Percentiles rank a stretch among this genome's conserved stretches.
Evolutionary conservation across 1,284 basidiomycete species (phyloP).

Genomic region (Ceratobasidium sp.): DNA sequence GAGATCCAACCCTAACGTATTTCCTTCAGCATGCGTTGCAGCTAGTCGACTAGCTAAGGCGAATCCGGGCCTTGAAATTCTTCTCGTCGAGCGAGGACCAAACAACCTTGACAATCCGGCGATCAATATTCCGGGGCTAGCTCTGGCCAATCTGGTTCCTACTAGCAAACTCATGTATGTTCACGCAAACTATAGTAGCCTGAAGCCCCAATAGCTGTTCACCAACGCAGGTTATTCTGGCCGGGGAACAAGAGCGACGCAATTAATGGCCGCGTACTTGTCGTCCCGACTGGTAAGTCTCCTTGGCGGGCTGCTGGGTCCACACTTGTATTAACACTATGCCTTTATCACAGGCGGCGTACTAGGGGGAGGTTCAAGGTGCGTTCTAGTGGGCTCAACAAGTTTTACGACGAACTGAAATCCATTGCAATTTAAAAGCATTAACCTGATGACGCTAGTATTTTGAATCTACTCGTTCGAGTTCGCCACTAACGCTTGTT

Average conservation of each 20-base stretch:
- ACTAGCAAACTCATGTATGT: constrained; percentile 30
- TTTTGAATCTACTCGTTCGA: not conserved
- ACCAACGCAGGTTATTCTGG: constrained; percentile 24
- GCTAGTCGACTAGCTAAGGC: constrained; percentile 35
- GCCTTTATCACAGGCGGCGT: too few species aligned
- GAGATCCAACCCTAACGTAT: not conserved
- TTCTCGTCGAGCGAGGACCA: constrained; percentile 34
- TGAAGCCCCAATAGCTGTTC: too few species aligned
- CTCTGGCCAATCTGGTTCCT: constrained; percentile 4
- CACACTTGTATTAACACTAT: not conserved
- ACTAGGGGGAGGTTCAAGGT: constrained; percentile 42
- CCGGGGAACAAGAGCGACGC: constrained; percentile 27
- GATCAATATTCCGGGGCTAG: constrained; percentile 6
- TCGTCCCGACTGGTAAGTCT: constrained; percentile 7
- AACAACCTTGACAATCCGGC: constrained; percentile 22
- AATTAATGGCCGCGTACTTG: constrained; percentile 16
- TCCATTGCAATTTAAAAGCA: not conserved
- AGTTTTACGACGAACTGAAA: not conserved
- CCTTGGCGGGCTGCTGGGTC: too few species aligned
- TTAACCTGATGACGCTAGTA: constrained; percentile 33
- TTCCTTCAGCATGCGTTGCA: constrained; percentile 6
- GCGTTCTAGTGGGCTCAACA: not conserved
- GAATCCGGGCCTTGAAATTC: constrained; percentile 27
- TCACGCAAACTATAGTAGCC: too few species aligned
- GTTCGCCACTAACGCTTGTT: not conserved